Base-by-base conservation (phyloP, 257 asterid species). In the Primulina tabacum region DNA sequence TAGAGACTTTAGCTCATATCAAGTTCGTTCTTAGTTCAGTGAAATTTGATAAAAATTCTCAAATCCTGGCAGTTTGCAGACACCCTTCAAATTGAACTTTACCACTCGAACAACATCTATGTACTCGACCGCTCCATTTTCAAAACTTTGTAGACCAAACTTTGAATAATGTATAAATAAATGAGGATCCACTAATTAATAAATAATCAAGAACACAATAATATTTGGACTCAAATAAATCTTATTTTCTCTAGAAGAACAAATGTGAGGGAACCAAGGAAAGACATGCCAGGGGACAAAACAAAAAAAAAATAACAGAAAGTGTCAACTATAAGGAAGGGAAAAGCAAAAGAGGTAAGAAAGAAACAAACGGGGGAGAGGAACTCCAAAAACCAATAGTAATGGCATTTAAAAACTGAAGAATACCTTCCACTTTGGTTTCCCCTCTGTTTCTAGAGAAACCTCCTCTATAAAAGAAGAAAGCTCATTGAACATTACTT, bases 401-500 rank as follows among this genome's bases (percentile, higher is more conserved):
- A 30, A 8, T 7, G 69, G 62, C 57, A 57, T 38, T 68, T 30
- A 17, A 47, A 24, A 65, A 59, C 29, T 55, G 52, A 62, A 52
- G 65, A 34, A 28, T 87, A 94, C 99, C 99, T 94, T 94, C 99
- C 99, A 94, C 79, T 94, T 94, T 53, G 99, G 93, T 71, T 91
- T 94, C 77, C 93, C 97, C 82, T 94, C 99, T 21, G 97, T 86
- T 80, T 94, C 99, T 75, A 86, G 80, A 68, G 97, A 89, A 71
- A 89, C 86, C 76, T 94, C 99, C 64, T 94, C 97, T 58, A 89
- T 86, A 85, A 91, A 94, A 70, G 97, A 89, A 6, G 97, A 82
- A 77, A 94, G 99, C 82, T 94, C 97, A 37, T 96, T 87, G 83
- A 91, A 94, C 99, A 94, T 91, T 72, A 89, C 82, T 81, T 94